These are phyloP conservation scores for Boletus sp. DNA, from an alignment of 1,284 basidiomycete species.

Conservation along the genomic window DNA sequence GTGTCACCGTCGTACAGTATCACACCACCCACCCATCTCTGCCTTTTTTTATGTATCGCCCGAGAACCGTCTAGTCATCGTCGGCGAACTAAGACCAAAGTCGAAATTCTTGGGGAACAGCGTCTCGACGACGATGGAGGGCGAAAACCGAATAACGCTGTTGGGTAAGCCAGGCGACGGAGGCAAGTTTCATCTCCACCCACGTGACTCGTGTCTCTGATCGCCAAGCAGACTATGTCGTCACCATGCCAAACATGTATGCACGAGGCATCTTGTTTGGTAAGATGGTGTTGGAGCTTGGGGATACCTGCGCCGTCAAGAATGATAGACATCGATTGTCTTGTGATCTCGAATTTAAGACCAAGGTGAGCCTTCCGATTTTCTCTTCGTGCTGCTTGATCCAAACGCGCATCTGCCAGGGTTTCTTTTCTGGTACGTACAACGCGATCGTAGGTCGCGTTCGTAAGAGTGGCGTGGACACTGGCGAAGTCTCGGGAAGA, in stretches of 20 bases:
- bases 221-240: conserved; percentile 67
- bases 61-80: conserved; percentile 81
- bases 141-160: conserved; percentile 87
- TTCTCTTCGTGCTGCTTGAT: conserved; percentile 3
- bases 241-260: conserved; percentile 98
- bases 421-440: conserved; percentile 97
- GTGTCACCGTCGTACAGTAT: conserved; percentile 57
- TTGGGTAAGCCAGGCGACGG: conserved; percentile 86
- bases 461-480: conserved; percentile 63
- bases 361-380: conserved; percentile 63
- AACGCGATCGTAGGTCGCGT: conserved; percentile 89
- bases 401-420: conserved; percentile 49
- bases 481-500: conserved; percentile 88
- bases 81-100: conserved; percentile 95
- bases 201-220: conserved; percentile 15
- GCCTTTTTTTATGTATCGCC: conserved; percentile 98
- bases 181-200: conserved; percentile 49
- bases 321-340: conserved; percentile 78
- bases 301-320: conserved; percentile 86
- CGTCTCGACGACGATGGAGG: conserved; percentile 95
- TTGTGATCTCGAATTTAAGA: conserved; percentile 97
- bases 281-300: conserved; percentile 97
- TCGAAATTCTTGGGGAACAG: conserved; percentile 97
- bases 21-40: conserved; percentile 94
- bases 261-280: conserved; percentile 97